phyloP scores from a whole-genome alignment of 2,329 filamentous ascomycete species.

The Alternaria sp. region DNA sequence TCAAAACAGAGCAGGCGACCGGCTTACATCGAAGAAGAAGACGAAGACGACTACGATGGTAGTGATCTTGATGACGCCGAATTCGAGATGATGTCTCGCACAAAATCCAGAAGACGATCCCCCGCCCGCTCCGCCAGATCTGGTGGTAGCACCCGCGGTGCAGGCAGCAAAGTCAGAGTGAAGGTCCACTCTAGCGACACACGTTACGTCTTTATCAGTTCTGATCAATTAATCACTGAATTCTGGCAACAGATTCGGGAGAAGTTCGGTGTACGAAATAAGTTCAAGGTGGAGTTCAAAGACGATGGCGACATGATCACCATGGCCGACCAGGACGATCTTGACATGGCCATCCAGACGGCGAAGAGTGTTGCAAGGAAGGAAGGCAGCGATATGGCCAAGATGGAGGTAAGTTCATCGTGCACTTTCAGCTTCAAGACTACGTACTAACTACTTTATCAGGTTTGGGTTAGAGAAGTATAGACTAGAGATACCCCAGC shows the following conservation, averaged over 20 bases:
- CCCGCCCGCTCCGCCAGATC: conserved; percentile 51
- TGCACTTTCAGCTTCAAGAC: not conserved
- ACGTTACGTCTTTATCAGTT: conserved; percentile 85
- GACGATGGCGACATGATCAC: conserved; percentile 98
- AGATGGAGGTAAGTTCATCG: conserved; percentile 82
- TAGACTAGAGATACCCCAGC: conserved; percentile 51
- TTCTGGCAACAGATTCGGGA: conserved; percentile 80
- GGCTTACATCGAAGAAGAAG: conserved; percentile 80
- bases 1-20: conserved; percentile 52
- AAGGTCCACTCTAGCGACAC: conserved; percentile 91
- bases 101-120: conserved; percentile 47
- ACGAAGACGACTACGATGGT: conserved; percentile 74
- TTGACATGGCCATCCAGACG: conserved; percentile 82
- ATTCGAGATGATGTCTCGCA: conserved; percentile 75
- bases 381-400: conserved; percentile 81
- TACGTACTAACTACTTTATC: conserved; percentile 48
- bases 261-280: conserved; percentile 80
- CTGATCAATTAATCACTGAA: conserved; percentile 75
- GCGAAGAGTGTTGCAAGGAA: conserved; percentile 73
- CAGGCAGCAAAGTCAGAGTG: conserved; percentile 76
- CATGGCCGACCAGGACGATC: conserved; percentile 93
- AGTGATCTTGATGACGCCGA: conserved; percentile 77
- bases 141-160: conserved; percentile 57
- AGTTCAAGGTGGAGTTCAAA: conserved; percentile 87
- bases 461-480: conserved; percentile 56